These are phyloP conservation scores for Leishmania gerbilli DNA, from an alignment of 208 protist species.

Conservation along the genomic window DNA sequence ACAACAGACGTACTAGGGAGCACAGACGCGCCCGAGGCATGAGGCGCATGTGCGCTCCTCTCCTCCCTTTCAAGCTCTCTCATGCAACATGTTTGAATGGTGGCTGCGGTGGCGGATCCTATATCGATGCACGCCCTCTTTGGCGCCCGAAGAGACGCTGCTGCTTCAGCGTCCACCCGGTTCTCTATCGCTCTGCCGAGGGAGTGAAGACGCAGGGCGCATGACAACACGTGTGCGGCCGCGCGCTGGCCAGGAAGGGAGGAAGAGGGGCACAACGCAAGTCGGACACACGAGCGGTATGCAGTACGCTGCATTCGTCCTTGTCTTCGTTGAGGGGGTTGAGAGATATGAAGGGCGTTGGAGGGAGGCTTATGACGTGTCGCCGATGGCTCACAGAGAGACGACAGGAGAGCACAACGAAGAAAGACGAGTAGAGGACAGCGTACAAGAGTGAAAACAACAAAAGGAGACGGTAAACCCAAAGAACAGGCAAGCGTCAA, in stretches of 20 bases:
- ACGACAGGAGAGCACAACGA: not conserved
- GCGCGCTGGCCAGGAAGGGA: not conserved
- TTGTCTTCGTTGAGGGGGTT: not conserved
- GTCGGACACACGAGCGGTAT: no score
- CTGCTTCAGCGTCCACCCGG: not conserved
- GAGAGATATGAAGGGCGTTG: not conserved
- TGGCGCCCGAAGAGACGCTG: not conserved
- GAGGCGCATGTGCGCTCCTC: not conserved
- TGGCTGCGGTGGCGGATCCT: not conserved
- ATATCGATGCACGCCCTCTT: not conserved
- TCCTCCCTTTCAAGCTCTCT: not conserved
- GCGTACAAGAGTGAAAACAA: slow-evolving; percentile 3
- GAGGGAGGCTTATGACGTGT: not conserved
- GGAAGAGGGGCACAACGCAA: not conserved
- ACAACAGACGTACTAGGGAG: not conserved
- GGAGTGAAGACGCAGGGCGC: not conserved
- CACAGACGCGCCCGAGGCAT: not conserved
- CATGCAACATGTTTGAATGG: not conserved
- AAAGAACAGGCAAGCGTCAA: not conserved
- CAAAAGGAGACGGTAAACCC: not conserved
- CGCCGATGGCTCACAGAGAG: not conserved
- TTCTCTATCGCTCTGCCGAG: not conserved
- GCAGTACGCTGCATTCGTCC: not conserved
- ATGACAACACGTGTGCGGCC: not conserved
- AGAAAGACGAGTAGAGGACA: not conserved